Percentiles rank a stretch among this genome's conserved stretches.
Conservation (phyloP, 2,329 filamentous ascomycete genomes). For the Atkinsonella texensis region DNA sequence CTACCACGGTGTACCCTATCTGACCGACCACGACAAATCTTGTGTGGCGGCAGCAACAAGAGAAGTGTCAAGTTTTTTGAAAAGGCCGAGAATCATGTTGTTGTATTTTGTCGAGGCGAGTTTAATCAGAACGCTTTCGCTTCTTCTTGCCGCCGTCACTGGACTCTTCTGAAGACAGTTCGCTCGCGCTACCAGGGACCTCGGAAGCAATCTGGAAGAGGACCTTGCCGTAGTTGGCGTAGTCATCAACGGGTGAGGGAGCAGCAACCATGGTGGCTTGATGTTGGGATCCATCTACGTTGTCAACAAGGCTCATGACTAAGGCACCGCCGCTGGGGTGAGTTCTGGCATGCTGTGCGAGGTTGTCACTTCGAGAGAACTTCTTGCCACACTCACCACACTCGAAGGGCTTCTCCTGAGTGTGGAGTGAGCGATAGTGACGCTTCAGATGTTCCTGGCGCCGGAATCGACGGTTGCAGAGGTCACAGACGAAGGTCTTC, state of each 20-base stretch:
- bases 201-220: constrained; percentile 73
- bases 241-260: constrained; percentile 43
- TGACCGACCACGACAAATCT: constrained; percentile 11
- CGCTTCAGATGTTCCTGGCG: constrained; percentile 98
- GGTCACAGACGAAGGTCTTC: constrained; percentile 94
- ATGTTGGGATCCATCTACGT: constrained; percentile 41
- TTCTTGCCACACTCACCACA: constrained; percentile 98
- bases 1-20: constrained; percentile 22
- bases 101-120: neutral
- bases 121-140: constrained; percentile 65
- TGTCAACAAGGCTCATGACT: constrained; percentile 78
- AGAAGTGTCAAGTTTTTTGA: constrained; percentile 6
- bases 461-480: constrained; percentile 94
- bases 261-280: constrained; percentile 30
- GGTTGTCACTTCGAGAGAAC: constrained; percentile 95
- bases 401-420: constrained; percentile 96
- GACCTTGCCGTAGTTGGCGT: constrained; percentile 58
- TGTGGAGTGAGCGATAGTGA: constrained; percentile 96
- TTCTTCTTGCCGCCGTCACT: constrained; percentile 40
- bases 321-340: constrained; percentile 74
- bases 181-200: constrained; percentile 52
- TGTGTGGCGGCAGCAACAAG: neutral
- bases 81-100: constrained; percentile 5
- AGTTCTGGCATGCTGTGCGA: constrained; percentile 89
- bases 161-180: constrained; percentile 42